These are phyloP conservation scores for Rutstroemia sp. DNA, from an alignment of 2,329 filamentous ascomycete species.

Conservation along the genomic window DNA sequence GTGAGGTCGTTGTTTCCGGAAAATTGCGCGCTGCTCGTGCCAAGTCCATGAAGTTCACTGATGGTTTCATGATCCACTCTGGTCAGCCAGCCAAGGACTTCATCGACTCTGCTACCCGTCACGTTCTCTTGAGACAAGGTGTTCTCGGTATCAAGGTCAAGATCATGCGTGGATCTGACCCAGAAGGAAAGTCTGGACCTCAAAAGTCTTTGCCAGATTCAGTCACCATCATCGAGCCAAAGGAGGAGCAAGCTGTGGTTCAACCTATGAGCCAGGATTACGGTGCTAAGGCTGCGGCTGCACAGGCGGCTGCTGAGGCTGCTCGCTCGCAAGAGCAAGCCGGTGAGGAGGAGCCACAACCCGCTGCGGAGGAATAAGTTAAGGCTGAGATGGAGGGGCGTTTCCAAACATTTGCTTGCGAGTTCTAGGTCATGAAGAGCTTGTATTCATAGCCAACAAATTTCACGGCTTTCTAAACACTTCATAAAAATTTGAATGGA, in stretches of 20 bases:
- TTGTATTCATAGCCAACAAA: conserved; percentile 26
- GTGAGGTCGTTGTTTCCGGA: conserved; percentile 98
- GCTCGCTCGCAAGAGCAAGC: conserved; percentile 45
- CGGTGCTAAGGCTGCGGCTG: conserved; percentile 78
- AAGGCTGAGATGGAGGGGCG: conserved; percentile 23
- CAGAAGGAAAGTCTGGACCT: conserved; percentile 96
- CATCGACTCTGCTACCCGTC: conserved; percentile 96
- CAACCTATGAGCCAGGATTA: conserved; percentile 98
- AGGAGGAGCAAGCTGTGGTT: conserved; percentile 94
- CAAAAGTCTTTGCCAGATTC: conserved; percentile 97
- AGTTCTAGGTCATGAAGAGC: conserved; percentile 19
- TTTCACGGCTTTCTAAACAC: conserved; percentile 20
- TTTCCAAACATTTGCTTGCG: conserved; percentile 27
- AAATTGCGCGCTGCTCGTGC: conserved; percentile 98
- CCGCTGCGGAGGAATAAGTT: conserved; percentile 33
- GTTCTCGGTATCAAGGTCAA: conserved; percentile 99
- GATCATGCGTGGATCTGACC: conserved; percentile 99
- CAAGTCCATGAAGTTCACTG: conserved; percentile 99
- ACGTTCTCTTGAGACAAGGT: conserved; percentile 99
- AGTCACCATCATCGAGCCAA: conserved; percentile 99
- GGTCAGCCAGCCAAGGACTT: conserved; percentile 99
- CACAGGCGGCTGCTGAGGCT: conserved; percentile 60
- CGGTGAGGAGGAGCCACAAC: conserved; percentile 35
- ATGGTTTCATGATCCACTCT: conserved; percentile 99
- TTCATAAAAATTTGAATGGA: conserved; percentile 5